phyloP scores from a whole-genome alignment of 768 basidiomycete species.

The Russula lepida region DNA sequence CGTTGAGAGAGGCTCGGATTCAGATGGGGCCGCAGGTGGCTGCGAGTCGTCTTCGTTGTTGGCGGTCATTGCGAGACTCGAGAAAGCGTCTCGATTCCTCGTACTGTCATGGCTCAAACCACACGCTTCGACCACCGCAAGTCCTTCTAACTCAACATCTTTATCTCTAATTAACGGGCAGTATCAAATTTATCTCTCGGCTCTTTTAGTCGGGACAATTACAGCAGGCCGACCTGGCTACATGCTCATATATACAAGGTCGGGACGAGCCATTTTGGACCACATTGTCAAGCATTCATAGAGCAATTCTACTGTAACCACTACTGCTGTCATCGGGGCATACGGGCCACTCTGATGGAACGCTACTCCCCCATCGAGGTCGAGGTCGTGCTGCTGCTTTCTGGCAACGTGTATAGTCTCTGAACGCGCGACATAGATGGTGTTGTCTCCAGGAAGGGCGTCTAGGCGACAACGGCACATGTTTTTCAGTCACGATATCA shows the following conservation, averaged over 20 bases:
- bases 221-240: background rate
- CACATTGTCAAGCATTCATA: no score
- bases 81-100: background rate
- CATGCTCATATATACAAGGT: no score
- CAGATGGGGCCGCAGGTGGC: background rate
- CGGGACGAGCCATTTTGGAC: no score
- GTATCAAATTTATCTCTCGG: background rate
- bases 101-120: background rate
- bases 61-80: slow-evolving; percentile 6
- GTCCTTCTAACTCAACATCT: background rate
- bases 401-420: background rate
- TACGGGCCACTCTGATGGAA: background rate
- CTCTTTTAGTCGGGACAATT: background rate
- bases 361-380: background rate
- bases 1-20: background rate
- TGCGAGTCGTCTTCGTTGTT: slow-evolving; percentile 2
- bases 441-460: background rate
- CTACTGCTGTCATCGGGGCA: no score
- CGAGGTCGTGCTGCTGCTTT: background rate
- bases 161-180: background rate
- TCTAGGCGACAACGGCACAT: background rate
- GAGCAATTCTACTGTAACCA: no score
- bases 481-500: background rate
- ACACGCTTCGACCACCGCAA: no score
- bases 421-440: background rate